Conservation (phyloP, 495 filamentous ascomycete species). For the Penicillium soppii region DNA sequence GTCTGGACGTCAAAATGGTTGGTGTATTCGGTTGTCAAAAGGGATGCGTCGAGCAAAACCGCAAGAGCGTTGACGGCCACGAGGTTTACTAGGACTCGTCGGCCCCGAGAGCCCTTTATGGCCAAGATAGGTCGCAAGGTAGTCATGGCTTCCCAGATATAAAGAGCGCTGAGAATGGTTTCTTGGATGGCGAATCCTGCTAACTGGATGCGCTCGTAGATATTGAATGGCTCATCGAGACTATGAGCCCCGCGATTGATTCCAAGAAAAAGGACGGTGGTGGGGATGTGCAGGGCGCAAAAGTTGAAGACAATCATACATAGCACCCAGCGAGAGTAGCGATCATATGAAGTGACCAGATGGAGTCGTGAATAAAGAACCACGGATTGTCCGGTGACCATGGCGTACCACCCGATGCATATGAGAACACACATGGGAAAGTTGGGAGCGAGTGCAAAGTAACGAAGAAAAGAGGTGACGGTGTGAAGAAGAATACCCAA, state of each 20-base stretch:
- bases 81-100: conserved; percentile 39
- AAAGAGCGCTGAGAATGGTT: conserved; percentile 46
- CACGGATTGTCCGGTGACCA: conserved; percentile 37
- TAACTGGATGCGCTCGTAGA: conserved; percentile 45
- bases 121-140: conserved; percentile 33
- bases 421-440: conserved; percentile 27
- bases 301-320: conserved; percentile 34
- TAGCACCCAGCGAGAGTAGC: conserved; percentile 37
- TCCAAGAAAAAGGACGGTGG: conserved; percentile 26
- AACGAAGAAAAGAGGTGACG: conserved; percentile 28
- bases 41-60: conserved; percentile 34
- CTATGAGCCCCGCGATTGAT: conserved; percentile 19
- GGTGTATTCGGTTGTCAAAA: conserved; percentile 35
- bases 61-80: conserved; percentile 43
- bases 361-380: conserved; percentile 48
- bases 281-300: conserved; percentile 31
- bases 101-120: conserved; percentile 25
- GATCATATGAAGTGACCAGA: conserved; percentile 45
- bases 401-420: conserved; percentile 28
- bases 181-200: conserved; percentile 46
- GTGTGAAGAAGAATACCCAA: conserved; percentile 26
- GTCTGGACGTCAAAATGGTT: conserved; percentile 40
- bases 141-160: conserved; percentile 41
- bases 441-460: conserved; percentile 24
- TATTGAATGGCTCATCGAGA: conserved; percentile 30